phyloP scores from a whole-genome alignment of 192 early-diverging fungal species.

The Rhizoclosmatium globosum region DNA sequence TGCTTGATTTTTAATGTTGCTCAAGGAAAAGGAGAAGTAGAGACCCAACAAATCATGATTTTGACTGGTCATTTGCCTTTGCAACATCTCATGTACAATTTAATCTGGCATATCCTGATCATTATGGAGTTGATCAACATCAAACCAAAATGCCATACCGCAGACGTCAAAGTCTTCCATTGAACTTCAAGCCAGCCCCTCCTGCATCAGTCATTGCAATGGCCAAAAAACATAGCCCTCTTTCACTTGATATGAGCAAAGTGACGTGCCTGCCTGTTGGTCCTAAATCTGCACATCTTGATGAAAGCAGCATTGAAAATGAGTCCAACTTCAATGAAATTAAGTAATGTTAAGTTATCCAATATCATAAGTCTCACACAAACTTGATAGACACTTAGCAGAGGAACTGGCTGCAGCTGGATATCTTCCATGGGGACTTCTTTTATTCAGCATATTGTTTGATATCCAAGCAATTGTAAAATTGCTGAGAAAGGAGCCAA shows the following conservation, averaged over 20 bases:
- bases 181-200: background rate
- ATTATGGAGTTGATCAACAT: background rate
- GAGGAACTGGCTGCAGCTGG: constrained; percentile 18
- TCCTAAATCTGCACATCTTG: constrained; percentile 16
- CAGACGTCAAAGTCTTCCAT: constrained; percentile 1
- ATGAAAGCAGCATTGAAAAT: background rate
- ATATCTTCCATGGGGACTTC: constrained; percentile 33
- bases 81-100: constrained; percentile 50
- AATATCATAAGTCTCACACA: background rate
- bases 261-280: background rate
- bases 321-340: constrained; percentile 14
- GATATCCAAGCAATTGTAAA: constrained; percentile 17
- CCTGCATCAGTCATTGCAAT: background rate
- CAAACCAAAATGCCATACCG: background rate
- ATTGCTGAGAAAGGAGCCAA: constrained; percentile 12
- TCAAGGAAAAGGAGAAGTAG: constrained; percentile 8
- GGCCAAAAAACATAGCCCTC: too few species aligned
- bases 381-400: constrained; percentile 30
- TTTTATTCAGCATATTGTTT: constrained; percentile 38
- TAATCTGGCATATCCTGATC: constrained; percentile 44
- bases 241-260: constrained; percentile 14
- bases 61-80: constrained; percentile 39
- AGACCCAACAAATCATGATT: constrained; percentile 13
- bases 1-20: background rate
- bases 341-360: background rate